phyloP scores from a whole-genome alignment of 2,329 filamentous ascomycete species.

The Fusarium continuum region DNA sequence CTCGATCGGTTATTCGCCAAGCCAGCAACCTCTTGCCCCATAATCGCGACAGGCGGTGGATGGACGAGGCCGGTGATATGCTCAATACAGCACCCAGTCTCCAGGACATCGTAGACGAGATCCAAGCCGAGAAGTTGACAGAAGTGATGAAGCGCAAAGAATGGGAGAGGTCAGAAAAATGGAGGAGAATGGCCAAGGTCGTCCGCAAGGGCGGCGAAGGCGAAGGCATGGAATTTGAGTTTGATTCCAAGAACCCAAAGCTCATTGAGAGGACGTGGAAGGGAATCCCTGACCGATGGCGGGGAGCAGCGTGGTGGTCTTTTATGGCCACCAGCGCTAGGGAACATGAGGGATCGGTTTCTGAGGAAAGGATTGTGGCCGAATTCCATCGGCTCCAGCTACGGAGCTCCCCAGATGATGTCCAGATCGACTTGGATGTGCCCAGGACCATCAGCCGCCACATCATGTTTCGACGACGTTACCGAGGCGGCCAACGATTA shows the following conservation, averaged over 20 bases:
- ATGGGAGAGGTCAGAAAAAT: slow-evolving; percentile 70
- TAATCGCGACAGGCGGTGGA: slow-evolving; percentile 67
- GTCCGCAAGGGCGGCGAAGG: slow-evolving; percentile 60
- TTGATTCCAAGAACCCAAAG: slow-evolving; percentile 84
- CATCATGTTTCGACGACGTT: slow-evolving; percentile 95
- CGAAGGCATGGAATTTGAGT: slow-evolving; percentile 71
- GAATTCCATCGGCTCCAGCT: slow-evolving; percentile 78
- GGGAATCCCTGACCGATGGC: slow-evolving; percentile 96
- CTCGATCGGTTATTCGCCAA: slow-evolving; percentile 64
- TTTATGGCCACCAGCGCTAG: slow-evolving; percentile 84
- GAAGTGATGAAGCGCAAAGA: slow-evolving; percentile 71
- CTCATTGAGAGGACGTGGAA: slow-evolving; percentile 95
- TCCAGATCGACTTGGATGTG: slow-evolving; percentile 97
- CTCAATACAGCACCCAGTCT: slow-evolving; percentile 67
- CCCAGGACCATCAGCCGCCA: slow-evolving; percentile 93
- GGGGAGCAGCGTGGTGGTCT: slow-evolving; percentile 91
- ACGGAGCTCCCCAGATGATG: slow-evolving; percentile 83
- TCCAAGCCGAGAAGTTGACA: slow-evolving; percentile 60
- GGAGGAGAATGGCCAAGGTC: slow-evolving; percentile 72
- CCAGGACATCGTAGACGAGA: slow-evolving; percentile 65
- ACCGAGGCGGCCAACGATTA: slow-evolving; percentile 89
- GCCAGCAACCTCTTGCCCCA: slow-evolving; percentile 68
- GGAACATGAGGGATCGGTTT: slow-evolving; percentile 65
- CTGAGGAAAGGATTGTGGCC: slow-evolving; percentile 76
- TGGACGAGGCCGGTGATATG: slow-evolving; percentile 75